Base-by-base conservation (phyloP, 1,139 yeast genomes). In the Arxiozyma telluris region DNA sequence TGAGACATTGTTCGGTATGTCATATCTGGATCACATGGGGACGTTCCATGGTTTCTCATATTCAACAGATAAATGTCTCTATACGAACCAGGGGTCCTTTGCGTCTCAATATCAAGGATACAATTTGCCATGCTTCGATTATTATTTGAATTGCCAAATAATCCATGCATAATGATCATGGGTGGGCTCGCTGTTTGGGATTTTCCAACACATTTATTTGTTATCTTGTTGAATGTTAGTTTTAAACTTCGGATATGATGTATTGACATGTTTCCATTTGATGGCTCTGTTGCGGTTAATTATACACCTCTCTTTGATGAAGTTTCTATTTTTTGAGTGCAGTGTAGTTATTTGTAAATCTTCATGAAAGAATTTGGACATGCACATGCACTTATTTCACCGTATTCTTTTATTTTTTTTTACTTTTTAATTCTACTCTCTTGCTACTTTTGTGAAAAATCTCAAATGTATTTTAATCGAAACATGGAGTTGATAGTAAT, bases 11-110 rank as follows among this genome's bases (percentile, higher is more conserved):
- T 74, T 0, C 87, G 85, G 68, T 90, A 90, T 68, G 87, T 93
- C 64, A 88, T 87, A 39, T 85, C 73, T 0, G 71, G 64, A 27
- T 63, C 67, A 63, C 87, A 96, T 0, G 97, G 97, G 8, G 96
- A 86, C n/a, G 76, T 80, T 2, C 98, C 98, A 66, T 91, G 96
- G 70, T 93, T 91, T 59, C 98, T 75, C 57, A 91, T 75, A 67
- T 93, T 98, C 4, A 88, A 69, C 62, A 94, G 82, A 66, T 81
- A 88, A 1, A 90, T 80, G 56, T 65, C 77, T 58, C 71, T 79
- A 65, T 69, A 64, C 34, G 77, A 56, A 46, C 66, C 66, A 44
- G 72, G 70, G 41, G 78, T 55, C 51, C 68, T 70, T 61, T 80
- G 80, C 4, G 23, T 34, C 12, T 46, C 48, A 18, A 46, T 34